Base-by-base conservation (phyloP, 2,329 filamentous ascomycete species). In the Fusarium bulbicola region DNA sequence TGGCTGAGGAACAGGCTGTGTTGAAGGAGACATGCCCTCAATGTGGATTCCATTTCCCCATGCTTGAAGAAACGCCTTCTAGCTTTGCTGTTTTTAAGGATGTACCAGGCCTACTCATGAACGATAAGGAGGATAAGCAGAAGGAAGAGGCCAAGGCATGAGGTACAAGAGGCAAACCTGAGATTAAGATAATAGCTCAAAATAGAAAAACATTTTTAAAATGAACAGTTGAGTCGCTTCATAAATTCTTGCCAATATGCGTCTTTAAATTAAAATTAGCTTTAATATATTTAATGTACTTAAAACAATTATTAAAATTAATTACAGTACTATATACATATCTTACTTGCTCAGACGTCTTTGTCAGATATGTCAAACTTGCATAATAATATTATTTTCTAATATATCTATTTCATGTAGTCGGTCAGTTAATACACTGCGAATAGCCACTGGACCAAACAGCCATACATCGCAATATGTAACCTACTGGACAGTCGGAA, bases 1-100 rank as follows among this genome's bases (percentile, higher is more conserved):
- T 75, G 20, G 73, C 72, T 7, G 56, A 70, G 15, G 72, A 75
- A 15, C 69, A 75, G 49, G 73, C 66, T 10, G 73, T 75, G 6
- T 18, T 75, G 1, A 63, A 43, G 8, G 72, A 75, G 53, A 37
- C 56, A 26, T 75, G 72, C 28, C 72, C 73, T 16, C 59, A 74
- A 18, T 74, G 72, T 21, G 66, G 66, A 9, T 75, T 73, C 18
- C 69, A 75, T 36, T 75, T 74, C 15, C 72, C 73, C 0, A 39
- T 75, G 3, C 53, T 74, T 4, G 73, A 73, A 11, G 70, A 73
- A 30, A 73, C 70, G 1, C 66, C 70, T 2, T 73, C 70, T 2
- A 73, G 66, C 24, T 73, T 73, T 52, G 70, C 70, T 6, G 70
- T 73, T 15, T 73, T 73, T 4, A 73, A 71, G 52, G 56, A 56